Evolutionary conservation across 2,329 filamentous ascomycete species (phyloP), one percentile per base, ranked within the genome.

Genomic region (Penicillium sclerotigenum): DNA sequence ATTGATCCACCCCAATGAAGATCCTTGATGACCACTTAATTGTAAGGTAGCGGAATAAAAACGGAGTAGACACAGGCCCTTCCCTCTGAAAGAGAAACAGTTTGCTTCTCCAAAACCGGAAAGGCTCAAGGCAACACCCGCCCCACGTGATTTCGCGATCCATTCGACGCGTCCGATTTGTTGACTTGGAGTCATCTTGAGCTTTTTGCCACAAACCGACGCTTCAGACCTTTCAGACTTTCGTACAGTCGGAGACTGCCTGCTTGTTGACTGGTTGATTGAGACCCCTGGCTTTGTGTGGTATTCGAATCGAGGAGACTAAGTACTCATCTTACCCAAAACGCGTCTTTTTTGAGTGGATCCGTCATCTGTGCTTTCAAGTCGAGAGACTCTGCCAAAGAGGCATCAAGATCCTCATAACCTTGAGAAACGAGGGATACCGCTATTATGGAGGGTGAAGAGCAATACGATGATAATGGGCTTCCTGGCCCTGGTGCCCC

Each of bases 401-500:
- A 45, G 33, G 16, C 22, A 28, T 24, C 22, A 26, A 18, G 3
- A n/a, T 22, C 28, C 26, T 13, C 10, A n/a, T 16, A 18, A 16
- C 13, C 26, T 20, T 3, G 18, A 26, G 18, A 26, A 31, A 11
- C 22, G 4, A 29, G 8, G 24, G 24, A 5, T 9, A 64, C 82
- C 62, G 75, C 78, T 57, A 81, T 82, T 47, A 82, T 85, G 61
- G 83, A 87, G 60, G 84, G 85, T 36, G 89, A 95, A 62, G 87
- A 87, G 59, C 82, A 83, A 55, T 84, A 86, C 65, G 91, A 94
- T 55, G 91, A 96, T 57, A 82, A 83, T 66, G 83, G 86, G 59
- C 83, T 86, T 69, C 86, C 88, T 54, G 91, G 89, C 11, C 93
- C 93, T 56, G 94, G 94, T 62, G 94, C 94, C n/a, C 94, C 94